These are phyloP conservation scores for Clavaria fumosa DNA, from an alignment of 768 basidiomycete species.

Conservation along the genomic window DNA sequence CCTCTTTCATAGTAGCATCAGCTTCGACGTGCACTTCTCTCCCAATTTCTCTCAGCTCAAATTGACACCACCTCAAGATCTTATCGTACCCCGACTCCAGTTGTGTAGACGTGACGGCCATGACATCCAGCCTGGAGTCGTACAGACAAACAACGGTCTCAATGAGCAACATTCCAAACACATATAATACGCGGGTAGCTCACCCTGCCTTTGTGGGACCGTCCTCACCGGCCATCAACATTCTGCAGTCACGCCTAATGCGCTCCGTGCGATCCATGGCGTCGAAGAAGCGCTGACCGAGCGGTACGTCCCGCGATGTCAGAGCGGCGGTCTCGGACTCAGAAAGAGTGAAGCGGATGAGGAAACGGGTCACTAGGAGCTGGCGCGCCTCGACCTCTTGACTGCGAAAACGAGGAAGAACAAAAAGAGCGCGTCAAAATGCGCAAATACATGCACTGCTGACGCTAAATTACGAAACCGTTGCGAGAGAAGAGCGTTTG, in stretches of 20 bases:
- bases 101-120: constrained; percentile 63
- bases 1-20: constrained; percentile 45
- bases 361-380: constrained; percentile 64
- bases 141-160: constrained; percentile 1
- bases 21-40: constrained; percentile 65
- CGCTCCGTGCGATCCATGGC: constrained; percentile 78
- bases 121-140: constrained; percentile 62
- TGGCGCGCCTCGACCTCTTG: constrained; percentile 55
- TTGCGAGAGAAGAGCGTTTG: constrained; percentile 59
- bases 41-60: constrained; percentile 71
- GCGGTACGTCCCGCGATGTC: constrained; percentile 61
- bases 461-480: too few relatives aligned
- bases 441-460: too few relatives aligned
- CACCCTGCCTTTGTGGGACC: constrained; percentile 68
- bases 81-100: constrained; percentile 88
- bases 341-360: constrained; percentile 71
- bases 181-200: constrained; percentile 8
- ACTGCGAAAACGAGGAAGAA: too few relatives aligned
- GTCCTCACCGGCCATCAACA: constrained; percentile 76
- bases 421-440: too few relatives aligned
- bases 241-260: constrained; percentile 73
- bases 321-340: constrained; percentile 60
- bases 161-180: neutral
- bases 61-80: constrained; percentile 69
- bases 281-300: constrained; percentile 61